A percentile compares a stretch with the other conserved stretches of the same genome.
Conservation (phyloP, 140 eudicot species). For the Stevia rebaudiana region DNA sequence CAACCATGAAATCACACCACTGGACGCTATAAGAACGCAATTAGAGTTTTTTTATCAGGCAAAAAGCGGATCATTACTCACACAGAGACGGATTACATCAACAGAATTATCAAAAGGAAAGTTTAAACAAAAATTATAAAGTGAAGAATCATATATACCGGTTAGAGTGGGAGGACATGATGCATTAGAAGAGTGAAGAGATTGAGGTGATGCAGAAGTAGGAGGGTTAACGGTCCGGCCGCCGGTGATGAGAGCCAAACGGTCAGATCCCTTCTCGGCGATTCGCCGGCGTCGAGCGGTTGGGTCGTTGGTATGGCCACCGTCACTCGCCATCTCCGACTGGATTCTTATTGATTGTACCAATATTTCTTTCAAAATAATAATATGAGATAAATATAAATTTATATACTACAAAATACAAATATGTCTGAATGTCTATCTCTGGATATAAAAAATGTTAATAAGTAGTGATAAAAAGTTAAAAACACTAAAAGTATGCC, state of each 20-base stretch:
- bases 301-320: slow-evolving; percentile 26
- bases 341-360: neutral
- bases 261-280: slow-evolving; percentile 62
- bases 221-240: slow-evolving; percentile 41
- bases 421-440: too few species aligned
- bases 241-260: slow-evolving; percentile 75
- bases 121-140: neutral
- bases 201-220: slow-evolving; percentile 5
- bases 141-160: neutral
- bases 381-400: too few species aligned
- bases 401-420: too few species aligned
- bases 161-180: slow-evolving; percentile 32
- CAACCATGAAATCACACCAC: neutral
- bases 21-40: neutral
- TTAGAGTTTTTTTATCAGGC: neutral
- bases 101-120: neutral
- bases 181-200: slow-evolving; percentile 19
- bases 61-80: neutral
- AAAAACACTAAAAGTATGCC: too few species aligned
- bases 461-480: too few species aligned
- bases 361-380: neutral
- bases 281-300: slow-evolving; percentile 80
- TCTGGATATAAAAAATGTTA: too few species aligned
- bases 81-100: neutral
- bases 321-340: slow-evolving; percentile 26